Base-by-base conservation (phyloP, 2,329 filamentous ascomycete genomes). In the Colletotrichum melonis region DNA sequence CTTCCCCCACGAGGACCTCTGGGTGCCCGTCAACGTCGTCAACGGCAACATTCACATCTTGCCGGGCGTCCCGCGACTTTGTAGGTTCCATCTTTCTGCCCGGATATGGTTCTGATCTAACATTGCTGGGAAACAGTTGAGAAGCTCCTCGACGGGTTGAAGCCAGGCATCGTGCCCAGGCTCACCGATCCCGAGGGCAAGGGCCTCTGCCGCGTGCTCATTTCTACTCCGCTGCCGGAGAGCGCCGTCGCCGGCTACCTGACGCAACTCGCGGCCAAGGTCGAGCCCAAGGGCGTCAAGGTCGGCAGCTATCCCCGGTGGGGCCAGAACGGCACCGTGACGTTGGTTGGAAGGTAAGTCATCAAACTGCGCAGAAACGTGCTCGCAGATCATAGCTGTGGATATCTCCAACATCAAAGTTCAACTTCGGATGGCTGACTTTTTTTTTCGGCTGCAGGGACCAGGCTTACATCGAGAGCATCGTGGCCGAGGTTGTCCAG, bases 291-390 rank as follows among this genome's bases (percentile, higher is more conserved):
- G 78, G 95, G 95, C 3, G 89, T 98, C 78, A 98, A 98, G 85
- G 95, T 98, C 19, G 97, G 97, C 59, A 97, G 94, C 82, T 98
- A 99, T 83, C 97, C 97, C 46, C 88, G 95, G 68, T 98, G 95
- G 95, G 94, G 93, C 5, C 96, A 94, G 87, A 91, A 91, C 78
- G 98, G 98, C 82, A 97, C 95, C 0, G 95, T 98, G 60, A 98
- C 96, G 12, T 86, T 99, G 66, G 95, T 98, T 24, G 90, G 91
- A 76, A 86, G 84, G 87, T 89, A 79, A 77, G 83, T 80, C 38
- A 57, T 49, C 55, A 73, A 35, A 12, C 19, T n/a, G 19, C 38
- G 38, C 38, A 28, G 4, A 19, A 2, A n/a, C 8, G 14, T 30
- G 42, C 12, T 5, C 49, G 26, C 32, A 54, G 59, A 57, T 26